These are phyloP conservation scores for Acer saccharum DNA, from an alignment of 345 rosid genomes.

Conservation along the genomic window DNA sequence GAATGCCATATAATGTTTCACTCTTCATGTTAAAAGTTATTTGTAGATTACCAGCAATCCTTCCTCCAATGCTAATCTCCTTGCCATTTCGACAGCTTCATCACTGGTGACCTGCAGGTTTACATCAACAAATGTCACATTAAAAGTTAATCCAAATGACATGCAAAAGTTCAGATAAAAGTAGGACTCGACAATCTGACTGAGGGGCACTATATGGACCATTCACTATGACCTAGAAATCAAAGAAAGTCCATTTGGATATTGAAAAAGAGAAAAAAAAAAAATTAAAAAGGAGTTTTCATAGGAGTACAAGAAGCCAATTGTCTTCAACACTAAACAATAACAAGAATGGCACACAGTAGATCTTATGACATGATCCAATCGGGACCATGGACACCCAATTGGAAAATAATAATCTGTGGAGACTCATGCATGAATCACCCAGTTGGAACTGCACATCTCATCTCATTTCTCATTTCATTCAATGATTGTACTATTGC, in stretches of 20 bases:
- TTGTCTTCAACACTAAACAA: neutral
- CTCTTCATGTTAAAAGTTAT: slow-evolving; percentile 6
- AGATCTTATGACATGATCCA: neutral
- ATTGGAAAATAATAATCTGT: neutral
- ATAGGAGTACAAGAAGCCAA: neutral
- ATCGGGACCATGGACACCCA: neutral
- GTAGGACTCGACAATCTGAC: neutral
- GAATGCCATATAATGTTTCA: slow-evolving; percentile 1
- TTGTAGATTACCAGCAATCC: slow-evolving; percentile 75
- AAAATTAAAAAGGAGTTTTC: neutral
- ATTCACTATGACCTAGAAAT: neutral
- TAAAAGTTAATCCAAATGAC: neutral
- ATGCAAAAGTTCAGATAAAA: neutral
- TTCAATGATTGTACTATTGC: neutral
- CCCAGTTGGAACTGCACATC: neutral
- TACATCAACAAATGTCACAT: neutral
- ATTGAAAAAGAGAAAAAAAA: neutral
- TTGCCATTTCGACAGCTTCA: slow-evolving; percentile 90
- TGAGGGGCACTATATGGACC: neutral
- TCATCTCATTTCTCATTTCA: neutral
- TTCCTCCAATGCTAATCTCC: slow-evolving; percentile 87
- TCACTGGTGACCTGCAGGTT: slow-evolving; percentile 65
- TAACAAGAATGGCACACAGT: neutral
- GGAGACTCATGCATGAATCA: neutral
- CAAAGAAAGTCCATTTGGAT: neutral